Evolutionary conservation across 805 yeast species (phyloP).

Genomic region (Candida nanaspora): DNA sequence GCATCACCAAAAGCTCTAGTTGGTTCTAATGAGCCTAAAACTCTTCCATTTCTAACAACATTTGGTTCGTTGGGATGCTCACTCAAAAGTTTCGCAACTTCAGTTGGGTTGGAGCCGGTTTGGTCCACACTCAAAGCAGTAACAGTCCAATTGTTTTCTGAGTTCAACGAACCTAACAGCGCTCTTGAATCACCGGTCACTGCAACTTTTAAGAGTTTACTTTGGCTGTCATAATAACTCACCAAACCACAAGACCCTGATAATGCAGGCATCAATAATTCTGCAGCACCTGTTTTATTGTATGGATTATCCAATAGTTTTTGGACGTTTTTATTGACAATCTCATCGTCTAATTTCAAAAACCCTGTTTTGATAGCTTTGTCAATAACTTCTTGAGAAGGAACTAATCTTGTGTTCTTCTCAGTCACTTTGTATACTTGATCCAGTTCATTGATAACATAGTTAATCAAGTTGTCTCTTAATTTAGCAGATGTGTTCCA

Average conservation of each 20-base stretch:
- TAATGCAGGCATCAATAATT: conserved; percentile 81
- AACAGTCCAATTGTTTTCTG: conserved; percentile 75
- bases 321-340: conserved; percentile 69
- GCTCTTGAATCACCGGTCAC: conserved; percentile 97
- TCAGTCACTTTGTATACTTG: conserved; percentile 54
- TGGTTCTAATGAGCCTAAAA: conserved; percentile 90
- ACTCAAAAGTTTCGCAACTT: conserved; percentile 69
- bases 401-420: conserved; percentile 47
- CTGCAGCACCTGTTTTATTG: conserved; percentile 58
- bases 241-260: conserved; percentile 93
- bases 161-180: conserved; percentile 65
- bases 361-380: conserved; percentile 78
- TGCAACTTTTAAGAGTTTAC: conserved; percentile 74
- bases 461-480: conserved; percentile 68
- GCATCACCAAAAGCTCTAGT: conserved; percentile 97
- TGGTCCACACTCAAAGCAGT: conserved; percentile 83
- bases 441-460: conserved; percentile 72
- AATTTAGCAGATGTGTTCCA: conserved; percentile 88
- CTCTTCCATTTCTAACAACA: conserved; percentile 80
- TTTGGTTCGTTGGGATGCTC: conserved; percentile 92
- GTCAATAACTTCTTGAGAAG: conserved; percentile 64
- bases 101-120: conserved; percentile 86
- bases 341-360: conserved; percentile 74
- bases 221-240: conserved; percentile 75
- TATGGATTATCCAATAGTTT: conserved; percentile 62